Percentiles rank a stretch among this genome's conserved stretches.
phyloP scores from a whole-genome alignment of 805 yeast species.

The Candida ficus region DNA sequence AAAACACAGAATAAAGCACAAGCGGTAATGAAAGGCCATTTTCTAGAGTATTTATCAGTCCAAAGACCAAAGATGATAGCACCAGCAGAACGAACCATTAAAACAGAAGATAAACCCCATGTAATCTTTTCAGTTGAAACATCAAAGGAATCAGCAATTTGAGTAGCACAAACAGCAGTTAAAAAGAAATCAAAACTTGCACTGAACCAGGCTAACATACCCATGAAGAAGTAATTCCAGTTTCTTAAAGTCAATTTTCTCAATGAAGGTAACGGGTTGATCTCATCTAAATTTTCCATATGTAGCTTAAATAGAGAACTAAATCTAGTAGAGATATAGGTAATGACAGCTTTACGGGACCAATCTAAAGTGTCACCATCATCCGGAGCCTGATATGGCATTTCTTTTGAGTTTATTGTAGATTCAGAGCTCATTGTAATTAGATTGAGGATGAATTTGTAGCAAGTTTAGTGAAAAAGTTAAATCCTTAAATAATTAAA shows the following conservation, averaged over 20 bases:
- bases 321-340: conserved; percentile 16
- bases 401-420: not conserved
- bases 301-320: conserved; percentile 17
- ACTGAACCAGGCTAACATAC: conserved; percentile 60
- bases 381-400: not conserved
- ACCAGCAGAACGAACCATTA: conserved; percentile 69
- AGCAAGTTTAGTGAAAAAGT: not conserved
- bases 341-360: conserved; percentile 4
- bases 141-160: conserved; percentile 45
- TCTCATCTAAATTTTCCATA: conserved; percentile 15
- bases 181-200: conserved; percentile 63
- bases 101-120: conserved; percentile 72
- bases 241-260: conserved; percentile 29
- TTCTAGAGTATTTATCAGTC: conserved; percentile 61
- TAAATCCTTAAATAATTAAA: not conserved
- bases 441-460: not conserved
- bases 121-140: conserved; percentile 48
- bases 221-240: conserved; percentile 55
- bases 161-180: conserved; percentile 49
- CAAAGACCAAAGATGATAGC: conserved; percentile 60
- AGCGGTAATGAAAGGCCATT: conserved; percentile 59
- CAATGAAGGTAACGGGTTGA: conserved; percentile 40
- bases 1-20: conserved; percentile 45
- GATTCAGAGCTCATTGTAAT: conserved; percentile 1
- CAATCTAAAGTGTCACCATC: conserved; percentile 9